Evolutionary conservation across 2,329 filamentous ascomycete genomes (phyloP).

Genomic region (Dryadomyces quercus-mongolicae): DNA sequence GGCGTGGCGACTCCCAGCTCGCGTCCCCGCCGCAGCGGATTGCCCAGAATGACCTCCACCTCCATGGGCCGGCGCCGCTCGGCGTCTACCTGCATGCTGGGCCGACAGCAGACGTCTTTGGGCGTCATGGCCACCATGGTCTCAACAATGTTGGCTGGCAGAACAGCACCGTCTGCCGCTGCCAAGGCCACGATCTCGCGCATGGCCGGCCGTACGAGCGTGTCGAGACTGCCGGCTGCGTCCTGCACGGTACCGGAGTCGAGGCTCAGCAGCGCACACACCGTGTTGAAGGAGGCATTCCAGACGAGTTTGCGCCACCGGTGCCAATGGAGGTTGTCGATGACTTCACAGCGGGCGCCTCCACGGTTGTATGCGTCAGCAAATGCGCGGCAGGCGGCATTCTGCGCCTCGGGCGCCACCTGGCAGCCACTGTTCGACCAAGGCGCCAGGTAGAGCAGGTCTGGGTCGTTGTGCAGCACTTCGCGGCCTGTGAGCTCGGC

Average conservation of each 20-base stretch:
- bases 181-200: constrained; percentile 19
- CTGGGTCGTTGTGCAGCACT: constrained; percentile 3
- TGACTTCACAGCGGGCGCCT: neutral
- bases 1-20: neutral
- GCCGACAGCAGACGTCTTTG: constrained; percentile 9
- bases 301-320: constrained; percentile 5
- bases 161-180: constrained; percentile 16
- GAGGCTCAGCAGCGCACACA: constrained; percentile 1
- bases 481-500: constrained; percentile 2
- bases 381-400: neutral
- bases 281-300: constrained; percentile 4
- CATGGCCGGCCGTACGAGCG: constrained; percentile 16
- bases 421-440: neutral
- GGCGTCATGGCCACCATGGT: constrained; percentile 11
- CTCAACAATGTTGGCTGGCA: constrained; percentile 12
- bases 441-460: neutral
- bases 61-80: constrained; percentile 15
- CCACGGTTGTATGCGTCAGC: neutral
- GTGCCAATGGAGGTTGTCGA: neutral
- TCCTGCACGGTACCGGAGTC: constrained; percentile 1
- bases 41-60: constrained; percentile 21
- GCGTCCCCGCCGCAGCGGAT: constrained; percentile 15
- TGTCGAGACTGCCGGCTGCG: neutral
- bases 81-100: constrained; percentile 20
- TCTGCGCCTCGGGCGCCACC: no score